A percentile compares a stretch with the other conserved stretches of the same genome.
Conservation (phyloP, 106 monocot species). For the Narthecium ossifragum region DNA sequence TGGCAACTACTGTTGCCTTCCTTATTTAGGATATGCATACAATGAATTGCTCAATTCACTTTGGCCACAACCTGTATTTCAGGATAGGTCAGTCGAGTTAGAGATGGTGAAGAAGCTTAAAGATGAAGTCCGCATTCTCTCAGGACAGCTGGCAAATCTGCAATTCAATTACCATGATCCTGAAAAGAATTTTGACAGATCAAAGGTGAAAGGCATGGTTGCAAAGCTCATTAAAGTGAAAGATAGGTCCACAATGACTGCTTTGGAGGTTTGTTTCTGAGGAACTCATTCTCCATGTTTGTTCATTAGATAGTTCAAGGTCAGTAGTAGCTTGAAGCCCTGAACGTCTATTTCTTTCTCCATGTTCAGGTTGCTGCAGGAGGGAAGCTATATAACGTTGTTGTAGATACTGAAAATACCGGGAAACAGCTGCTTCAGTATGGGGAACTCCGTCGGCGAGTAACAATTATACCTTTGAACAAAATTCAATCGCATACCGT, state of each 20-base stretch:
- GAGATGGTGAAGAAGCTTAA: conserved; percentile 63
- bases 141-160: conserved; percentile 70
- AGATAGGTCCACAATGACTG: conserved; percentile 70
- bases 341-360: background rate
- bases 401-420: conserved; percentile 81
- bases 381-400: conserved; percentile 86
- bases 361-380: conserved; percentile 85
- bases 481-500: conserved; percentile 64
- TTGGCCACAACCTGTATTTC: background rate
- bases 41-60: background rate
- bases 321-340: background rate
- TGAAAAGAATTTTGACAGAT: conserved; percentile 70
- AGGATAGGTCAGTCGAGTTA: conserved; percentile 59
- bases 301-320: background rate
- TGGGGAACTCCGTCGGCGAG: conserved; percentile 68
- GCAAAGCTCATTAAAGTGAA: conserved; percentile 87
- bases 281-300: background rate
- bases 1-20: background rate
- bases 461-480: conserved; percentile 91
- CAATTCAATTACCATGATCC: conserved; percentile 84
- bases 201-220: conserved; percentile 89
- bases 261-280: conserved; percentile 76
- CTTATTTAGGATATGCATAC: background rate
- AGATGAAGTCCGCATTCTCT: conserved; percentile 73
- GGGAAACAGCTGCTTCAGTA: conserved; percentile 85